Evolutionary conservation across 2,329 filamentous ascomycete species (phyloP).

Genomic region (Knufia petricola): DNA sequence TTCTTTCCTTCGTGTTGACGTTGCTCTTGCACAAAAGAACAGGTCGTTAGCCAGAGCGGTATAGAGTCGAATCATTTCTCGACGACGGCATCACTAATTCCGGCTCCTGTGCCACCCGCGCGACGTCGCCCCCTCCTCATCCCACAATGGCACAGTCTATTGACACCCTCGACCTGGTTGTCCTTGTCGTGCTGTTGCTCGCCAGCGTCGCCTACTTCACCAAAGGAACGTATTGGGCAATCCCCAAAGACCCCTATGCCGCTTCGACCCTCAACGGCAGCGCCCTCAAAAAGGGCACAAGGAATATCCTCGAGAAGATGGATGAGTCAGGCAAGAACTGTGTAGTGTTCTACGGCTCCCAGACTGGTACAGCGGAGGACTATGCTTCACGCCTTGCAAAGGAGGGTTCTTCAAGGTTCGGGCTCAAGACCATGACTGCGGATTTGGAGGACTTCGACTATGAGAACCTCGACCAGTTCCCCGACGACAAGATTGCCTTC

Average conservation of each 20-base stretch:
- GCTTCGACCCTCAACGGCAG: slow-evolving; percentile 60
- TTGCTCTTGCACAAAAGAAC: not conserved
- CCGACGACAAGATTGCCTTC: slow-evolving; percentile 82
- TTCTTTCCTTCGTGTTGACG: not conserved
- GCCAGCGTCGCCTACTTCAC: slow-evolving; percentile 94
- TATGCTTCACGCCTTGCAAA: slow-evolving; percentile 94
- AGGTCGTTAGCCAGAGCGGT: too few relatives aligned
- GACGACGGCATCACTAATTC: not conserved
- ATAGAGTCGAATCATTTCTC: too few relatives aligned
- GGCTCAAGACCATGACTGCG: slow-evolving; percentile 94
- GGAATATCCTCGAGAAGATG: slow-evolving; percentile 92
- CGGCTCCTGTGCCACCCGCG: not conserved
- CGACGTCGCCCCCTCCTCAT: slow-evolving; percentile 19
- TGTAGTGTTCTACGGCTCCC: slow-evolving; percentile 95
- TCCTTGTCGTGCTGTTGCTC: slow-evolving; percentile 73
- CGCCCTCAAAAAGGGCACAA: slow-evolving; percentile 65
- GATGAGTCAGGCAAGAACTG: slow-evolving; percentile 94
- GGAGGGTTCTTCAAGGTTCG: slow-evolving; percentile 92
- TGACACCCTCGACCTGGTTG: slow-evolving; percentile 87
- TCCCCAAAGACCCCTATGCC: slow-evolving; percentile 81
- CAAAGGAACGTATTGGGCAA: slow-evolving; percentile 88
- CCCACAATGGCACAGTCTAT: slow-evolving; percentile 71
- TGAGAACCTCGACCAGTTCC: slow-evolving; percentile 81
- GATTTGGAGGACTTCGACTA: slow-evolving; percentile 97
- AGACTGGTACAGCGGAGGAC: slow-evolving; percentile 96